These are phyloP conservation scores for Xerocomus potaroensis DNA, from an alignment of 768 basidiomycete genomes.

Conservation along the genomic window DNA sequence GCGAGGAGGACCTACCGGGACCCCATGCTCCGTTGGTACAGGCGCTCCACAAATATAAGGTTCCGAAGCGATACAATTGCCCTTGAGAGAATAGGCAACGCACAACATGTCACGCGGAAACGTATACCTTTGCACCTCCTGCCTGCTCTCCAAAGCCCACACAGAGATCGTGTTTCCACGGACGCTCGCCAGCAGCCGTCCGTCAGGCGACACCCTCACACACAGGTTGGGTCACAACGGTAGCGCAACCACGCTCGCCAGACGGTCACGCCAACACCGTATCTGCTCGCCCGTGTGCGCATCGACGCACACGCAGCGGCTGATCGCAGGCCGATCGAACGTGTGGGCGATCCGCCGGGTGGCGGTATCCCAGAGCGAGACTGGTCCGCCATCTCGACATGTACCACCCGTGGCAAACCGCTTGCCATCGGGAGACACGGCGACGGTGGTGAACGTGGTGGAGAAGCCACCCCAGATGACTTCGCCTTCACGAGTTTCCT, in stretches of 20 bases:
- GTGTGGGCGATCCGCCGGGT: no score
- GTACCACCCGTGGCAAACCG: no score
- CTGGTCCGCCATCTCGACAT: no score
- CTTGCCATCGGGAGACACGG: no score
- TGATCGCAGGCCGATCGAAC: conserved; percentile 18
- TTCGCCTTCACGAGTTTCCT: no score
- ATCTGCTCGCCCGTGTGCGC: conserved; percentile 14
- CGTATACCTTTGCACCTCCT: conserved; percentile 16
- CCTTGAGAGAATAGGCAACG: conserved; percentile 21
- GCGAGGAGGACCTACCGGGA: conserved; percentile 2
- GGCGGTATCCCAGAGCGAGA: no score
- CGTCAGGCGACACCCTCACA: conserved; percentile 20
- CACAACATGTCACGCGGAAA: conserved; percentile 24
- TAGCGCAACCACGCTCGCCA: background rate
- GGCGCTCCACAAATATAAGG: conserved; percentile 11
- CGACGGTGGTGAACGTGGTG: no score
- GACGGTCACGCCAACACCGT: conserved; percentile 19
- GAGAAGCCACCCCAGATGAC: no score
- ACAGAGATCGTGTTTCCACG: conserved; percentile 14
- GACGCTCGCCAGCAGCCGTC: conserved; percentile 18
- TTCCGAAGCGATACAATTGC: conserved; percentile 19
- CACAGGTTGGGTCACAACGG: conserved; percentile 23
- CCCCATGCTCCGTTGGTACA: conserved; percentile 5
- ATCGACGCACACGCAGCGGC: conserved; percentile 24
- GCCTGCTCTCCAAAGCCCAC: conserved; percentile 14